Evolutionary conservation across 768 basidiomycete genomes (phyloP).

Genomic region (Boletus edulis): DNA sequence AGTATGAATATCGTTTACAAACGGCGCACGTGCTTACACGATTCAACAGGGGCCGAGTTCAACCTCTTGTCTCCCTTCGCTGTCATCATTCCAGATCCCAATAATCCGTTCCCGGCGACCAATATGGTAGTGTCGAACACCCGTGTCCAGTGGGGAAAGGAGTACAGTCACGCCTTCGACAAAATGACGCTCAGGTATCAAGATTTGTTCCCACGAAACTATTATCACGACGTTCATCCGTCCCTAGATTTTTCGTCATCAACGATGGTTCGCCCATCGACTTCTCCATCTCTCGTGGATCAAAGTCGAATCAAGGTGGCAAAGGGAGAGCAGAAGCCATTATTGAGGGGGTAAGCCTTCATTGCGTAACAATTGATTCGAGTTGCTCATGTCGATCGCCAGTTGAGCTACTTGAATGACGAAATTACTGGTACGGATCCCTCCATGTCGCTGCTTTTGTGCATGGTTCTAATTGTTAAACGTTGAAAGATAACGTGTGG

Average conservation of each 20-base stretch:
- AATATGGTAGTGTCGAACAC: slow-evolving; percentile 4
- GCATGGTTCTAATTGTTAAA: background rate
- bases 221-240: background rate
- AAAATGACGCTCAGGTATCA: slow-evolving; percentile 4
- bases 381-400: background rate
- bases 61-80: slow-evolving; percentile 8
- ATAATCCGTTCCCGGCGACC: background rate
- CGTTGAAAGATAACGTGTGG: slow-evolving; percentile 5
- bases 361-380: background rate
- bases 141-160: slow-evolving; percentile 11
- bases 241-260: background rate
- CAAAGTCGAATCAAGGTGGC: no score
- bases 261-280: slow-evolving; percentile 8
- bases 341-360: background rate
- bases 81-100: background rate
- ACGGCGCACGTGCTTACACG: background rate
- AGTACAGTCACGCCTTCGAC: slow-evolving; percentile 1
- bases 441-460: background rate
- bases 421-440: background rate
- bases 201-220: no score
- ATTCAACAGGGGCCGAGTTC: slow-evolving; percentile 6
- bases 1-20: background rate
- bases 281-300: slow-evolving; percentile 6
- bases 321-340: background rate
- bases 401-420: background rate